Percentiles rank a stretch among this genome's conserved stretches.
Conservation (phyloP, 805 yeast species). For the Metschnikowia amazonensis region DNA sequence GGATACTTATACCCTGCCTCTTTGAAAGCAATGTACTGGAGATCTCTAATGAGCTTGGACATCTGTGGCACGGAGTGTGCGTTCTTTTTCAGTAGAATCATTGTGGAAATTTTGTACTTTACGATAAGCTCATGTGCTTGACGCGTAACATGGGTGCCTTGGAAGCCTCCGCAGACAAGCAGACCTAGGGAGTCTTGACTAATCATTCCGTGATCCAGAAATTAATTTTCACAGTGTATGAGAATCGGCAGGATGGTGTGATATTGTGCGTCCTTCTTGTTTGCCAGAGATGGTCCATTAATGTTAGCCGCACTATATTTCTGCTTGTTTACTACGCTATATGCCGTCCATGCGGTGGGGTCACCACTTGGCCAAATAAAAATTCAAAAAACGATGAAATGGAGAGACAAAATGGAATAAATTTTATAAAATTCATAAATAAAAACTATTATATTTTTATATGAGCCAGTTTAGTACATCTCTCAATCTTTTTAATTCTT, state of each 20-base stretch:
- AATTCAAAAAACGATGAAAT: no score
- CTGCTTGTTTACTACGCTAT: background rate
- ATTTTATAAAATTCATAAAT: no score
- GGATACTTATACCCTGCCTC: conserved; percentile 50
- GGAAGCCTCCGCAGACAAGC: conserved; percentile 57
- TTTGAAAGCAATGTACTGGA: conserved; percentile 50
- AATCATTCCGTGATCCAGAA: background rate
- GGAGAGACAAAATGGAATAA: no score
- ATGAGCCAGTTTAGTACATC: no score
- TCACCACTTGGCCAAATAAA: background rate
- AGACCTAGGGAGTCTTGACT: conserved; percentile 37
- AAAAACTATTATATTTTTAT: no score
- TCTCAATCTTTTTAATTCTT: no score
- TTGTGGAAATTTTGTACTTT: conserved; percentile 47
- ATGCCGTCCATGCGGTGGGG: conserved; percentile 2
- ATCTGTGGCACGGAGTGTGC: conserved; percentile 48
- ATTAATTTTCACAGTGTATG: background rate
- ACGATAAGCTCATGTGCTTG: conserved; percentile 51
- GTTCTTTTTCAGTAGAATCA: conserved; percentile 51
- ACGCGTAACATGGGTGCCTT: conserved; percentile 49
- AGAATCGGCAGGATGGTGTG: background rate
- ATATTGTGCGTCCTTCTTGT: background rate
- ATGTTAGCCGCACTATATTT: background rate
- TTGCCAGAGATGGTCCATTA: background rate
- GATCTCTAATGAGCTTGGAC: conserved; percentile 45